phyloP scores from a whole-genome alignment of 306 rosid species.

The Potentilla sterilis region DNA sequence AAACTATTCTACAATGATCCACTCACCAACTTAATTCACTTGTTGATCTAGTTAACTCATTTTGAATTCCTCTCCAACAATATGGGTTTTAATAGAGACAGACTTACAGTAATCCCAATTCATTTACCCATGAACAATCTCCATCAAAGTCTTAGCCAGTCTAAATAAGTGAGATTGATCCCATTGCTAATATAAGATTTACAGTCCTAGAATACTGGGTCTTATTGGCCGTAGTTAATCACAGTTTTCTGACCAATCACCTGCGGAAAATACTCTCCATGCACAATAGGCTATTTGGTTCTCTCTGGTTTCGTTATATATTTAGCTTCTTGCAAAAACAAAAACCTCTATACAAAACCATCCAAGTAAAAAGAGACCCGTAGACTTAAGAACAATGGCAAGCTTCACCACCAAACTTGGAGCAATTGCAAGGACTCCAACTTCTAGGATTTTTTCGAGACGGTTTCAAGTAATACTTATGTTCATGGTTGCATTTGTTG shows the following conservation, averaged over 20 bases:
- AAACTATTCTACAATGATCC: too few species aligned
- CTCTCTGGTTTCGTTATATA: constrained; percentile 20
- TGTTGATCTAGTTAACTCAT: too few species aligned
- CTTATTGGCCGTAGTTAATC: constrained; percentile 20
- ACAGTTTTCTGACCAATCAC: constrained; percentile 24
- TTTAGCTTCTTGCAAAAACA: constrained; percentile 5
- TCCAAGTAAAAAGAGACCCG: neutral
- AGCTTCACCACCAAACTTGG: constrained; percentile 40
- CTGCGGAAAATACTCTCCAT: constrained; percentile 33
- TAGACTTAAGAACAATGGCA: constrained; percentile 40
- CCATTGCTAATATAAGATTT: neutral
- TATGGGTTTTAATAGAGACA: too few species aligned
- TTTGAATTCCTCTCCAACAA: too few species aligned
- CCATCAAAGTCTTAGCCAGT: too few species aligned
- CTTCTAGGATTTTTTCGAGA: constrained; percentile 43
- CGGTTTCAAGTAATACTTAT: constrained; percentile 40
- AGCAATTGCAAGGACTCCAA: constrained; percentile 42
- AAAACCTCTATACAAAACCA: neutral
- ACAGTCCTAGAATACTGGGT: constrained; percentile 39
- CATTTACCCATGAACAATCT: too few species aligned
- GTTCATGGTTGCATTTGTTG: neutral
- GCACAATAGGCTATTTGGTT: neutral
- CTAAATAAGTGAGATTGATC: neutral
- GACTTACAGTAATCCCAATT: too few species aligned
- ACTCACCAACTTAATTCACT: too few species aligned